A percentile compares a stretch with the other conserved stretches of the same genome.
These are phyloP conservation scores for Tuctoria greenei DNA, from an alignment of 176 grass and related monocot species.

Conservation along the genomic window DNA sequence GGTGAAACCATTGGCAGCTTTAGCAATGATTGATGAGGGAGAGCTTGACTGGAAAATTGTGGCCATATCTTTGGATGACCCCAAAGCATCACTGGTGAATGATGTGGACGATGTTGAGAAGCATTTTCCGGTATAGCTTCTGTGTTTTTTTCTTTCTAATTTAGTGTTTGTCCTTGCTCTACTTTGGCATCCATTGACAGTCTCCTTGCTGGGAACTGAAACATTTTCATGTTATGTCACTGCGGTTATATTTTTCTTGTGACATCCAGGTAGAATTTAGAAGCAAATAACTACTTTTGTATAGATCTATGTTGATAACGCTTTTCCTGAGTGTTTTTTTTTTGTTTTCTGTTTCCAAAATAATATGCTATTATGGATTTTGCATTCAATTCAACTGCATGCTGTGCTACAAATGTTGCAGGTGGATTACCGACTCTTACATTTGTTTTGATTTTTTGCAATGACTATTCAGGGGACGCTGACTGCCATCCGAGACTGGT, in stretches of 20 bases:
- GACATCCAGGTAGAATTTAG: background rate
- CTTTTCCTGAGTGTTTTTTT: background rate
- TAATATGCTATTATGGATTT: background rate
- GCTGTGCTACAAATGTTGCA: background rate
- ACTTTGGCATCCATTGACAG: slow-evolving; percentile 2
- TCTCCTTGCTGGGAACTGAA: background rate
- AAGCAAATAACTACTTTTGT: slow-evolving; percentile 4
- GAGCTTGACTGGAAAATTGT: slow-evolving; percentile 99
- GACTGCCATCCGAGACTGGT: slow-evolving; percentile 95
- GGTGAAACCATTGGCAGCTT: slow-evolving; percentile 94
- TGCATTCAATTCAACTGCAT: background rate
- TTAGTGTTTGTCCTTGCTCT: slow-evolving; percentile 29
- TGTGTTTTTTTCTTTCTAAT: slow-evolving; percentile 14
- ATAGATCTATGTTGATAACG: background rate
- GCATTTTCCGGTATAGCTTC: slow-evolving; percentile 81
- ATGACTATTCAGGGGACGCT: slow-evolving; percentile 71
- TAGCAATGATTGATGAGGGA: slow-evolving; percentile 98
- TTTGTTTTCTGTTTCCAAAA: slow-evolving; percentile 10
- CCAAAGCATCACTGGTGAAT: slow-evolving; percentile 96
- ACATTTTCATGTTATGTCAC: background rate
- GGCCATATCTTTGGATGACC: slow-evolving; percentile 94
- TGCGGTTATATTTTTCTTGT: background rate
- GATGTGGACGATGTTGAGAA: slow-evolving; percentile 90
- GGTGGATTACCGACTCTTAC: slow-evolving; percentile 12
- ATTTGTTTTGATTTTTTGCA: slow-evolving; percentile 10